A percentile compares a stretch with the other conserved stretches of the same genome.
phyloP scores from a whole-genome alignment of 352 stramenopile genomes.

The Globisporangium abappressorium region DNA sequence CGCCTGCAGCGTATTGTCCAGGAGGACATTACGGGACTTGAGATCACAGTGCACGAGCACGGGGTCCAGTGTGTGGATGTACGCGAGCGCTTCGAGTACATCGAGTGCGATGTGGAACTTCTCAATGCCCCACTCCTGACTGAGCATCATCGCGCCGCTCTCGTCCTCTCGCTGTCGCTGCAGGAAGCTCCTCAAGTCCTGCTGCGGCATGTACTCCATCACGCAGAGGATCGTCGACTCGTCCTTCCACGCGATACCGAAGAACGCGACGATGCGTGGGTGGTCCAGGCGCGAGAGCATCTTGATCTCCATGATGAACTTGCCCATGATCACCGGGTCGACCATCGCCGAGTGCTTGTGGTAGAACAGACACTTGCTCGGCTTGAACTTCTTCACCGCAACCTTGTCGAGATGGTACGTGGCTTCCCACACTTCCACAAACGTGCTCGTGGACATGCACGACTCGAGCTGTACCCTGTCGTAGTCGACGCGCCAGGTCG shows the following conservation, averaged over 20 bases:
- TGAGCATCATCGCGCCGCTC: not conserved
- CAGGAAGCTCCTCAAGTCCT: slow-evolving; percentile 30
- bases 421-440: slow-evolving; percentile 41
- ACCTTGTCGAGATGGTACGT: slow-evolving; percentile 39
- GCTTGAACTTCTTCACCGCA: slow-evolving; percentile 36
- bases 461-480: slow-evolving; percentile 25
- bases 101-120: slow-evolving; percentile 45
- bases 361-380: slow-evolving; percentile 21
- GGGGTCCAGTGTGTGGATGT: slow-evolving; percentile 29
- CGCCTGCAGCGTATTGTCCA: slow-evolving; percentile 20
- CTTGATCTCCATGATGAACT: slow-evolving; percentile 53
- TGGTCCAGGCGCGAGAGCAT: slow-evolving; percentile 47
- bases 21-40: slow-evolving; percentile 27
- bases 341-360: slow-evolving; percentile 21
- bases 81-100: slow-evolving; percentile 38
- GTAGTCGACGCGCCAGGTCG: slow-evolving; percentile 38
- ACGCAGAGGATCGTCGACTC: slow-evolving; percentile 32
- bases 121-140: slow-evolving; percentile 24
- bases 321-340: slow-evolving; percentile 29
- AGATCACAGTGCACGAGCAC: slow-evolving; percentile 27
- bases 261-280: slow-evolving; percentile 49
- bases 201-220: slow-evolving; percentile 47
- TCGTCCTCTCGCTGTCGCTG: slow-evolving; percentile 10
- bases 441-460: slow-evolving; percentile 24
- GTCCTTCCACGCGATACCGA: slow-evolving; percentile 38